Evolutionary conservation across 805 yeast species (phyloP), one percentile per base, ranked within the genome.

Genomic region (Jamesozyma jinghongensis): DNA sequence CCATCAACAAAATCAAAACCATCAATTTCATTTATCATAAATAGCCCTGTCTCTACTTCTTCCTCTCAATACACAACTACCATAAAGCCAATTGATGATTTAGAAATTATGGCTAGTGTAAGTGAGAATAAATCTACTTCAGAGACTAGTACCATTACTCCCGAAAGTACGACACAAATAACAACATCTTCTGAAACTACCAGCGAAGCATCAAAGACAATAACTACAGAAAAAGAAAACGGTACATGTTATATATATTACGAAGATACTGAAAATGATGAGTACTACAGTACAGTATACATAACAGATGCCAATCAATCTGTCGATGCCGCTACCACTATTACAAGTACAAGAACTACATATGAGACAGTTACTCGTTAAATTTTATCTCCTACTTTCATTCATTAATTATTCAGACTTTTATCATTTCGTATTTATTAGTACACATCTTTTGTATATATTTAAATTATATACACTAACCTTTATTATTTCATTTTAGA

Each of bases 311-410:
- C 58, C 7, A 41, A 48, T 18, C 57, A 56, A 41, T 49, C 62
- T 11, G 52, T 60, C 6, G 62, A 58, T 53, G 63, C 63, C 13
- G 58, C 58, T n/a, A 56, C 63, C 5, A 60, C 65, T 11, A 46
- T 56, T 34, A 59, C 64, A 7, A 57, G 59, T 34, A 58, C 62
- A 7, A 52, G 44, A 32, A 49, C 53, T 4, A 48, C 50, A 6
- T 54, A 50, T 37, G 45, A 47, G 27, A 59, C 64, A 6, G 34
- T 53, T 22, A 22, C 26, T 22, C 26, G 26, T 10, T 22, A 22
- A 10, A 22, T n/a, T n/a, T n/a, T n/a, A n/a, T n/a, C n/a, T n/a
- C n/a, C n/a, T n/a, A n/a, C n/a, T n/a, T 40, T 52, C 12, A 20
- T 40, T 19, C 41, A 30, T 20, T 4, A 16, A 6, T 27, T 36